Evolutionary conservation across 1,284 basidiomycete species (phyloP).

Genomic region (Pseudomicrostroma phylloplanum): DNA sequence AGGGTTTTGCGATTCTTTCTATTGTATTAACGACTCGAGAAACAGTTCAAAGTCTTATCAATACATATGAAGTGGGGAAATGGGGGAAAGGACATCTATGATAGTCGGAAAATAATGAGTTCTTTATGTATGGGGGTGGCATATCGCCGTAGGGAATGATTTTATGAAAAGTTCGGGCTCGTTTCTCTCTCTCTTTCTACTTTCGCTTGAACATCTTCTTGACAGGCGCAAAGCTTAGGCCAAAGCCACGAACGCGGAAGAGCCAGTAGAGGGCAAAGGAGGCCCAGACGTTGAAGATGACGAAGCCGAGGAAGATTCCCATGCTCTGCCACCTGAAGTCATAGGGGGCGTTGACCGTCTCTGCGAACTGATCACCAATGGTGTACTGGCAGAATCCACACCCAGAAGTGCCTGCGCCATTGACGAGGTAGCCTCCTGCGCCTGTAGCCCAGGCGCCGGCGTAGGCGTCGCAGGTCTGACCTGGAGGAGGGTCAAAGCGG

Average conservation of each 20-base stretch:
- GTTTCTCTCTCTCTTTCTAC: too few species aligned
- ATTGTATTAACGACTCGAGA: too few species aligned
- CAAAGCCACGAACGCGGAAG: conserved; percentile 28
- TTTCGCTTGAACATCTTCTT: too few species aligned
- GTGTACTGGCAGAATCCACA: conserved; percentile 33
- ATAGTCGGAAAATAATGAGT: too few species aligned
- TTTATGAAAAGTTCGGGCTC: too few species aligned
- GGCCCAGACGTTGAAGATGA: conserved; percentile 23
- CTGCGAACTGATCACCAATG: conserved; percentile 29
- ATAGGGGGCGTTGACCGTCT: conserved; percentile 24
- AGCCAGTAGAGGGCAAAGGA: conserved; percentile 30
- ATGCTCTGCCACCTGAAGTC: conserved; percentile 32
- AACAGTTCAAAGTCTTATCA: too few species aligned
- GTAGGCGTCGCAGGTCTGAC: conserved; percentile 30
- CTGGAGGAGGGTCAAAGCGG: conserved; percentile 30
- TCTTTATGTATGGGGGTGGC: too few species aligned
- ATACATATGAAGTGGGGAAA: too few species aligned
- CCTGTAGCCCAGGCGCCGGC: conserved; percentile 27
- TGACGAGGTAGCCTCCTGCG: conserved; percentile 26
- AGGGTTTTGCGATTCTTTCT: too few species aligned
- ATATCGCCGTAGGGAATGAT: too few species aligned
- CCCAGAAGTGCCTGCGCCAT: conserved; percentile 17
- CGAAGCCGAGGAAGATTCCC: conserved; percentile 30
- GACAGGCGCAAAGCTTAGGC: conserved; percentile 1
- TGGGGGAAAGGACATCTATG: too few species aligned